Percentiles rank a stretch among this genome's conserved stretches.
phyloP scores from a whole-genome alignment of 108 stramenopile species.

The Cyclostephanos tholiformis region DNA sequence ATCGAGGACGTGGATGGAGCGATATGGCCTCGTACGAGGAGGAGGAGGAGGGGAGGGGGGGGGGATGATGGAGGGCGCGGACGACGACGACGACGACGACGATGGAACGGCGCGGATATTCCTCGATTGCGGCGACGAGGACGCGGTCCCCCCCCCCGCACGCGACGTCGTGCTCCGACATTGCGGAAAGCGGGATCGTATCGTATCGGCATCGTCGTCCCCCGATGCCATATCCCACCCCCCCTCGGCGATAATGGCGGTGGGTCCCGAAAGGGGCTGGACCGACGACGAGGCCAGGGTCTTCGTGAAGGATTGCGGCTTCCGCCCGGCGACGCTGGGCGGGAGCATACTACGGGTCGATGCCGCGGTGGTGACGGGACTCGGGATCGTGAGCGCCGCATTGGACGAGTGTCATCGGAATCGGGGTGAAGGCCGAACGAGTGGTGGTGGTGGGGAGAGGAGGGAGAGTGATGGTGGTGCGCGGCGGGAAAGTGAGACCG shows the following conservation, averaged over 20 bases:
- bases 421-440: too few species aligned
- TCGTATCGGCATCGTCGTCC: too few species aligned
- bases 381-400: slow-evolving; percentile 51
- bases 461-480: neutral
- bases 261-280: slow-evolving; percentile 61
- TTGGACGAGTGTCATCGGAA: slow-evolving; percentile 41
- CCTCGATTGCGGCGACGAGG: slow-evolving; percentile 60
- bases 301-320: slow-evolving; percentile 47
- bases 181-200: slow-evolving; percentile 8
- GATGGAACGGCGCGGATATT: slow-evolving; percentile 40
- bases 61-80: slow-evolving; percentile 11
- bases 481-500: too few species aligned
- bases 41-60: too few species aligned
- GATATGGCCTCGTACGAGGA: slow-evolving; percentile 27
- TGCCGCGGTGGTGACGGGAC: slow-evolving; percentile 47
- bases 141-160: slow-evolving; percentile 24
- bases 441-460: neutral
- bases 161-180: slow-evolving; percentile 37
- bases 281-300: slow-evolving; percentile 46
- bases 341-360: slow-evolving; percentile 53
- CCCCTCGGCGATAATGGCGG: slow-evolving; percentile 47
- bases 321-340: slow-evolving; percentile 46
- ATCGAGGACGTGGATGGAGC: slow-evolving; percentile 23
- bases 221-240: too few species aligned
- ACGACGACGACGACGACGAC: neutral